These are phyloP conservation scores for Santalum album DNA, from an alignment of 164 flowering plant genomes.

Conservation along the genomic window DNA sequence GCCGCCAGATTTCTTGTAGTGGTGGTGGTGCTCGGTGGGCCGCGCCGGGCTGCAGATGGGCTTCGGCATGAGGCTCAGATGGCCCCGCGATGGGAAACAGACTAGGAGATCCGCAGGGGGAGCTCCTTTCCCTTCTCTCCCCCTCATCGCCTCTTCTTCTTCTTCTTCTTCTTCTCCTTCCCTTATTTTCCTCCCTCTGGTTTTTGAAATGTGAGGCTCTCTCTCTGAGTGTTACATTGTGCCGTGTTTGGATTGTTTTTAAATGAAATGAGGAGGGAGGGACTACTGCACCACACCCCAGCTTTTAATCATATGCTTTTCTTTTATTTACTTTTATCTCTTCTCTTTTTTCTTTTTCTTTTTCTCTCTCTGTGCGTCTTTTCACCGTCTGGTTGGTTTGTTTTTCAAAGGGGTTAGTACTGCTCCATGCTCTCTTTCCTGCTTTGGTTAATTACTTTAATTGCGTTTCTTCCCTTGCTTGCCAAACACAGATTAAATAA, in stretches of 20 bases:
- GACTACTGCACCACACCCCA: constrained; percentile 29
- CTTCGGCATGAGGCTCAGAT: constrained; percentile 66
- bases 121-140: constrained; percentile 38
- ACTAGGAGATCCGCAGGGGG: constrained; percentile 63
- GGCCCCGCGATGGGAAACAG: constrained; percentile 78
- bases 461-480: constrained; percentile 5
- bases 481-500: constrained; percentile 3
- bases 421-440: constrained; percentile 21
- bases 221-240: neutral
- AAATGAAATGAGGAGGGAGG: constrained; percentile 20
- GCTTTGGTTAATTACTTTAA: constrained; percentile 9
- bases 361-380: constrained; percentile 4
- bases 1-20: constrained; percentile 17
- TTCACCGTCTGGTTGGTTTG: constrained; percentile 16
- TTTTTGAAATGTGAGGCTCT: too few species aligned
- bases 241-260: constrained; percentile 10
- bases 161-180: constrained; percentile 3
- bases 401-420: constrained; percentile 4
- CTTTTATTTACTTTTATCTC: too few species aligned
- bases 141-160: constrained; percentile 30
- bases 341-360: too few species aligned
- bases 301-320: constrained; percentile 1
- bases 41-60: constrained; percentile 77
- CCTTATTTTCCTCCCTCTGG: neutral
- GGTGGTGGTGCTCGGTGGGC: constrained; percentile 27